phyloP scores from a whole-genome alignment of 2,329 filamentous ascomycete genomes.

The Pestalotiopsis fici region DNA sequence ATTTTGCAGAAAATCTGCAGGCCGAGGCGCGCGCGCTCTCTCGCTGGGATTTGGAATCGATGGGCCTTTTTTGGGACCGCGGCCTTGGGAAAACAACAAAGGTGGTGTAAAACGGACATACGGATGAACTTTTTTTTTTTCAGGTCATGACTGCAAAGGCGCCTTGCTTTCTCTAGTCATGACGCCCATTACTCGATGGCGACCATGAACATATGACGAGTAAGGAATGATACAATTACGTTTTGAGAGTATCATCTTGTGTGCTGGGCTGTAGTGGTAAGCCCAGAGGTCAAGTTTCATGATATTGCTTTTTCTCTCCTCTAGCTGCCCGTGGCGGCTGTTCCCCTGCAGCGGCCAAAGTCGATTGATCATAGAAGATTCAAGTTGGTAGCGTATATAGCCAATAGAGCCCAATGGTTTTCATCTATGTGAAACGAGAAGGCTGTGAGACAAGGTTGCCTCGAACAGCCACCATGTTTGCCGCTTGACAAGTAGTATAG shows the following conservation, averaged over 20 bases:
- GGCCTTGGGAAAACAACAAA: neutral
- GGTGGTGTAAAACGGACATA: neutral
- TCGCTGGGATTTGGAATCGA: neutral
- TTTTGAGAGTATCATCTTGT: neutral
- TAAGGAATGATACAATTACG: neutral
- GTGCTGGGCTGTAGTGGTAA: neutral
- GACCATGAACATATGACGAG: neutral
- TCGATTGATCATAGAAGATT: neutral
- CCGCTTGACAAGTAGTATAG: neutral
- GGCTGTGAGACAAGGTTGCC: neutral
- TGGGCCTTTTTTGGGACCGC: neutral
- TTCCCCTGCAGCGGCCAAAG: neutral
- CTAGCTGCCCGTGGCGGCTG: neutral
- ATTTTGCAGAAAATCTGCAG: neutral
- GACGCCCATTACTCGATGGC: neutral
- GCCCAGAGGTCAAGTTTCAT: neutral
- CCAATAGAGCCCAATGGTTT: neutral
- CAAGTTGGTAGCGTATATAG: neutral
- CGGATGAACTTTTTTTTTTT: no score
- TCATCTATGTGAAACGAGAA: neutral
- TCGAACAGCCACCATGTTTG: neutral
- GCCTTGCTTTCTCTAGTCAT: neutral
- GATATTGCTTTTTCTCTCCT: neutral
- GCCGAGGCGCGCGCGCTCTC: neutral
- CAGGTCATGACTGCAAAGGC: neutral